Base-by-base conservation (phyloP, 1,284 basidiomycete species). In the Vanrija sp. region DNA sequence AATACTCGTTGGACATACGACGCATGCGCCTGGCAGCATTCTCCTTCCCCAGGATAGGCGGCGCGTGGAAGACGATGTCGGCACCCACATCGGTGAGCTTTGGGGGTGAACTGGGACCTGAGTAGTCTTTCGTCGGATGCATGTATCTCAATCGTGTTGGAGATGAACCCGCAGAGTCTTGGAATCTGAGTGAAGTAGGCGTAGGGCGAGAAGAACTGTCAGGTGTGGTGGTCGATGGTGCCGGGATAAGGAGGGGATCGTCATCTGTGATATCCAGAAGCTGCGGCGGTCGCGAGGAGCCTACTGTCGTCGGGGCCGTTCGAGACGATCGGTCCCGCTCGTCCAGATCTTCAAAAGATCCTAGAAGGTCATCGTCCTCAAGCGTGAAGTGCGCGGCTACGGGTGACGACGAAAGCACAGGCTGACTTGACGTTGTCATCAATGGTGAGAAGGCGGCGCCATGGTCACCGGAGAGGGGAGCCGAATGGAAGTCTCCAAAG, bases 61-160 rank as follows among this genome's bases (percentile, higher is more conserved):
- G 43, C 2, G 66, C 66, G 39, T 71, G 66, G 40, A 73, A 70
- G n/a, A 72, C 43, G 26, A 72, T 67, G 21, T 72, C 69, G 16
- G 51, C 47, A 2, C 65, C 66, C 12, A 62, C 64, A 16, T 62
- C 62, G 0, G 68, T 62, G 2, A 74, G 40, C 3, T 62, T 51
- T 5, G 72, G 72, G 1, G 72, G 72, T 0, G 72, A 74, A 38
- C 66, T 56, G 0, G 70, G 70, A 10, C 70, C 66, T 7, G 66
- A 25, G 34, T 34, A 34, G 34, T 34, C 34, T 34, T 15, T 34
- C 14, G 34, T 14, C 14, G 34, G 34, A 12, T 34, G 43, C 8
- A 39, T n/a, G 25, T 52, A 43, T 10, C 52, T 43, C 3, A 43
- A 43, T 9, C 49, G 49, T 6, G 52, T 54, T 0, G 57, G 57